Conservation (phyloP, 108 stramenopile species). For the Phaeodactylum tricornutum region DNA sequence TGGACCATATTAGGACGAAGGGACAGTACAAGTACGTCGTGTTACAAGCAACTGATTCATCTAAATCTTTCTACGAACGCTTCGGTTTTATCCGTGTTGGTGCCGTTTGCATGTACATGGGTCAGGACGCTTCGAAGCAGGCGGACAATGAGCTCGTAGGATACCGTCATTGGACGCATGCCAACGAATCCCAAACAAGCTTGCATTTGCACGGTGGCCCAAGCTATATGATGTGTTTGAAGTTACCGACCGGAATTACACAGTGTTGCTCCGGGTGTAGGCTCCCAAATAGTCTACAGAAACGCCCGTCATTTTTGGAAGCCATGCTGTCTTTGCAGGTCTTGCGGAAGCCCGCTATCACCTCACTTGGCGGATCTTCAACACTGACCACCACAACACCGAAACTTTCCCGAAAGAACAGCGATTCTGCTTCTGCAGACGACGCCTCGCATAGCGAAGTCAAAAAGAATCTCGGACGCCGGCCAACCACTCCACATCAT, state of each 20-base stretch:
- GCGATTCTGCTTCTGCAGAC: no score
- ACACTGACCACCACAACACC: no score
- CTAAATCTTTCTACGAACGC: constrained; percentile 52
- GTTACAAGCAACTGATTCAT: constrained; percentile 40
- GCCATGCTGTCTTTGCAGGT: constrained; percentile 11
- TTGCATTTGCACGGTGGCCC: constrained; percentile 51
- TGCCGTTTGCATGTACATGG: constrained; percentile 42
- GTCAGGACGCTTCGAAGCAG: background rate
- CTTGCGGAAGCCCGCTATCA: constrained; percentile 22
- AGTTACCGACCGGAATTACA: constrained; percentile 13
- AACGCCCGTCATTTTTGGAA: constrained; percentile 8
- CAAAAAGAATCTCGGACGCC: no score
- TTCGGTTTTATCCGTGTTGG: constrained; percentile 65
- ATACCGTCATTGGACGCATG: constrained; percentile 67
- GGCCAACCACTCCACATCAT: no score
- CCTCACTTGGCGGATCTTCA: constrained; percentile 9
- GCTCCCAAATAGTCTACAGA: background rate
- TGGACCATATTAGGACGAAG: constrained; percentile 28
- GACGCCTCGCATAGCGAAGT: no score
- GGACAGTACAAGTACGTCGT: constrained; percentile 44
- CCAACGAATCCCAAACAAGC: constrained; percentile 34
- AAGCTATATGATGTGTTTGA: constrained; percentile 58
- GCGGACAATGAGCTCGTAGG: constrained; percentile 26
- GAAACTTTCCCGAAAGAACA: no score
- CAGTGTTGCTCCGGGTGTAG: background rate